Percentiles rank a stretch among this genome's conserved stretches.
phyloP scores from a whole-genome alignment of 2,329 filamentous ascomycete species.

The Fusarium haematococcum region DNA sequence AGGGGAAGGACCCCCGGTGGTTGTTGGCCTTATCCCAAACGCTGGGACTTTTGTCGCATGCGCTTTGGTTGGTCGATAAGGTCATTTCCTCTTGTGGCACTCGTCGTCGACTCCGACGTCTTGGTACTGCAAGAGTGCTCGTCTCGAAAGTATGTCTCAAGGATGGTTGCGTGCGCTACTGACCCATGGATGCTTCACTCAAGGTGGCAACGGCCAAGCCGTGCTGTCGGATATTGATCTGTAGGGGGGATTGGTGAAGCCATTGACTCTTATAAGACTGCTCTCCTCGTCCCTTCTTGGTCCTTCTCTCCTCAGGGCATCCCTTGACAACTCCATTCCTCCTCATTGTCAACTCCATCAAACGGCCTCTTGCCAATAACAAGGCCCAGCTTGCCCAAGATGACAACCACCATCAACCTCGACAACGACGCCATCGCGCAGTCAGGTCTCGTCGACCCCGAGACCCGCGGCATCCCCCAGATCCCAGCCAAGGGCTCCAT shows the following conservation, averaged over 20 bases:
- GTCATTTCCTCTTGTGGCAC: constrained; percentile 19
- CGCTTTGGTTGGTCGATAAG: constrained; percentile 22
- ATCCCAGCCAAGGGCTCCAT: constrained; percentile 46
- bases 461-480: constrained; percentile 45
- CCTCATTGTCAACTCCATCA: background rate
- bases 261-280: constrained; percentile 24
- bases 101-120: background rate
- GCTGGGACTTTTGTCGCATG: constrained; percentile 30
- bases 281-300: background rate
- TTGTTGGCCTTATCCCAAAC: background rate
- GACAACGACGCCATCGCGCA: constrained; percentile 53
- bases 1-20: constrained; percentile 13
- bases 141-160: constrained; percentile 6
- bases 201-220: constrained; percentile 31
- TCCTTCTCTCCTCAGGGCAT: background rate
- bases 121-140: background rate
- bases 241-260: background rate
- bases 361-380: background rate
- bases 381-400: constrained; percentile 31
- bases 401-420: constrained; percentile 51
- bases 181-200: constrained; percentile 2
- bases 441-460: constrained; percentile 48
- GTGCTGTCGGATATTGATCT: constrained; percentile 20
- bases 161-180: constrained; percentile 7
- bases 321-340: background rate